Evolutionary conservation across 2,329 filamentous ascomycete species (phyloP).

Genomic region (Stagonosporopsis vannaccii): DNA sequence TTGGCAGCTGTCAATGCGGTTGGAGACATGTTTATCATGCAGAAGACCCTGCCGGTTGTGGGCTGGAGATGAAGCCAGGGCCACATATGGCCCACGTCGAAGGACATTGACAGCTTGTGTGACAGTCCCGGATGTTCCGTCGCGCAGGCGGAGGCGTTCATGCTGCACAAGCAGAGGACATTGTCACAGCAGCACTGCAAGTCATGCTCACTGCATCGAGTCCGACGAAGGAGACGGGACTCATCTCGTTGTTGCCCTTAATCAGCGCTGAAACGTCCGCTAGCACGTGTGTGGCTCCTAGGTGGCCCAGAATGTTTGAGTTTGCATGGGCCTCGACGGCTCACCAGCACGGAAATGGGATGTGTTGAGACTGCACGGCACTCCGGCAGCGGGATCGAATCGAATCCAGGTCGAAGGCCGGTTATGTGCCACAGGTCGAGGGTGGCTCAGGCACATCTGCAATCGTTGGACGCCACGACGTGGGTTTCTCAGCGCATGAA

Average conservation of each 20-base stretch:
- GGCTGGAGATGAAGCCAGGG: neutral
- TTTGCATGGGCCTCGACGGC: constrained; percentile 5
- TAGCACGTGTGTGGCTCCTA: constrained; percentile 5
- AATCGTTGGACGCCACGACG: constrained; percentile 24
- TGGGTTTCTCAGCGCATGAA: constrained; percentile 24
- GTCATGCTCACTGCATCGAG: constrained; percentile 14
- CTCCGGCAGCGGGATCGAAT: constrained; percentile 13
- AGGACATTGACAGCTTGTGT: neutral
- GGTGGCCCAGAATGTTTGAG: constrained; percentile 8
- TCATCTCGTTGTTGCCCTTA: constrained; percentile 12
- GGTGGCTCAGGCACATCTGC: constrained; percentile 20
- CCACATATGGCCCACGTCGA: neutral
- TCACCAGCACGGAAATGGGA: constrained; percentile 9
- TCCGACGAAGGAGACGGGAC: constrained; percentile 1
- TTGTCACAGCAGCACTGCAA: constrained; percentile 10
- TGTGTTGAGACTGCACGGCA: constrained; percentile 11
- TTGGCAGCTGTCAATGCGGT: constrained; percentile 12
- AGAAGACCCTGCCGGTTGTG: constrained; percentile 1
- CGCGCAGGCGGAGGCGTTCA: constrained; percentile 3
- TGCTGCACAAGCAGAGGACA: neutral
- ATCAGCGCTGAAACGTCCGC: constrained; percentile 18
- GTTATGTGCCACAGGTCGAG: constrained; percentile 17
- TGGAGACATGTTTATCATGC: constrained; percentile 13
- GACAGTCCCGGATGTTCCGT: neutral
- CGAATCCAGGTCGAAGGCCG: constrained; percentile 13